phyloP scores from a whole-genome alignment of 106 monocot genomes.

The Acorus gramineus region DNA sequence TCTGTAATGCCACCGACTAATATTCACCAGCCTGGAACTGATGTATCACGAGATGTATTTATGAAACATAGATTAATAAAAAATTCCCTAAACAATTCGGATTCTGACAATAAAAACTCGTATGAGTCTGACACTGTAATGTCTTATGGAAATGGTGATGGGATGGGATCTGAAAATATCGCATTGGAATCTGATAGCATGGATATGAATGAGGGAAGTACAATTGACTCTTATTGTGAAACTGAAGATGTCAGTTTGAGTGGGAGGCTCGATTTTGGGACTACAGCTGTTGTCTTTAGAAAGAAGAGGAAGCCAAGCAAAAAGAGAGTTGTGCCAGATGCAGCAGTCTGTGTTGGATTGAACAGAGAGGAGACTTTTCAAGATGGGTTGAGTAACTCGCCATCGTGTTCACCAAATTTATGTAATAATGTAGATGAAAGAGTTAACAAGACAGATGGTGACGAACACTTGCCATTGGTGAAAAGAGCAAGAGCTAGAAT shows the following conservation, averaged over 20 bases:
- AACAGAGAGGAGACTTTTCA: conserved; percentile 16
- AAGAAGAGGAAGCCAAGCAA: conserved; percentile 41
- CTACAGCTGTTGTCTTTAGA: conserved; percentile 23
- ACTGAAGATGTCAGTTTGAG: conserved; percentile 24
- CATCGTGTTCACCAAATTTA: conserved; percentile 16
- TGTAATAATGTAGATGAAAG: conserved; percentile 20
- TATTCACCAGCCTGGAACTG: conserved; percentile 5
- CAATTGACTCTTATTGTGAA: conserved; percentile 12
- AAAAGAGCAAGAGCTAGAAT: conserved; percentile 94
- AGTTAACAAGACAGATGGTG: conserved; percentile 53
- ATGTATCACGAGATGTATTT: conserved; percentile 11
- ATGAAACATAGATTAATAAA: background rate
- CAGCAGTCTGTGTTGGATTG: conserved; percentile 5
- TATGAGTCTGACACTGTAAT: conserved; percentile 2
- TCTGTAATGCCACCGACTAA: conserved; percentile 7
- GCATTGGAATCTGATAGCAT: conserved; percentile 5
- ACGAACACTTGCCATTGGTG: conserved; percentile 92
- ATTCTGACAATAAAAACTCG: conserved; percentile 4
- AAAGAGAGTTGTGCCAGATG: conserved; percentile 20
- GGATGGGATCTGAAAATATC: conserved; percentile 8
- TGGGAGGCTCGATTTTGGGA: conserved; percentile 17
- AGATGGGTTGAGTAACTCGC: conserved; percentile 8
- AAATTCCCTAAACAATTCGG: conserved; percentile 1
- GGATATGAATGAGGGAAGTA: conserved; percentile 4
- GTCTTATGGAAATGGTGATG: conserved; percentile 3